Conservation (phyloP, 2,329 filamentous ascomycete species). For the Leptographium lundbergii region DNA sequence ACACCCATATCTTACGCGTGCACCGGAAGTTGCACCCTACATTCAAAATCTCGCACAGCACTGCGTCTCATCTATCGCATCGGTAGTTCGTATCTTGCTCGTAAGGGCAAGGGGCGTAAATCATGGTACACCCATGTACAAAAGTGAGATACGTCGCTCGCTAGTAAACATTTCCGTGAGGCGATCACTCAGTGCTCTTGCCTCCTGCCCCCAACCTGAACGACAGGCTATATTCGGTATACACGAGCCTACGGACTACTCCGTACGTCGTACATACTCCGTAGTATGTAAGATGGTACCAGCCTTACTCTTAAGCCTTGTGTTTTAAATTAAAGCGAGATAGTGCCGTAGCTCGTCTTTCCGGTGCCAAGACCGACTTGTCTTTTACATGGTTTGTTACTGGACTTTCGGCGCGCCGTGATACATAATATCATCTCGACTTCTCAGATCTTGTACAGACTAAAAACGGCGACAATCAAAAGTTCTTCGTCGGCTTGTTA, state of each 20-base stretch:
- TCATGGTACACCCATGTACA: not conserved
- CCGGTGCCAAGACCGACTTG: no score
- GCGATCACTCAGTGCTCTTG: not conserved
- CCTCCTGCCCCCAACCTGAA: not conserved
- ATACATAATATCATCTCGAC: not conserved
- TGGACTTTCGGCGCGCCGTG: no score
- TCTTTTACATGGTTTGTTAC: not conserved
- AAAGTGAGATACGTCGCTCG: not conserved
- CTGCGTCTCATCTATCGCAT: not conserved
- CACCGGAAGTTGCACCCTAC: not conserved
- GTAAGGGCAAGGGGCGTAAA: not conserved
- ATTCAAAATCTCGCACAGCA: not conserved
- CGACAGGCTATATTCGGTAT: not conserved
- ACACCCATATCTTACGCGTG: not conserved
- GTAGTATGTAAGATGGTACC: no score
- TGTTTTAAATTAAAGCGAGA: constrained; percentile 11
- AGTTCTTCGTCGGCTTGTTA: not conserved
- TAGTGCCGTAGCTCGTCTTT: constrained; percentile 2
- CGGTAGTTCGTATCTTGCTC: not conserved
- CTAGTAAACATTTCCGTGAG: not conserved
- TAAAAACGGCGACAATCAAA: not conserved
- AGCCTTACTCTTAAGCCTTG: not conserved
- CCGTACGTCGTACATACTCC: no score
- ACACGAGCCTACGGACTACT: no score
- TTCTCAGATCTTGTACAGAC: not conserved